Evolutionary conservation across 352 stramenopile genomes (phyloP), one percentile per base, ranked within the genome.

Genomic region (Thraustotheca clavata): DNA sequence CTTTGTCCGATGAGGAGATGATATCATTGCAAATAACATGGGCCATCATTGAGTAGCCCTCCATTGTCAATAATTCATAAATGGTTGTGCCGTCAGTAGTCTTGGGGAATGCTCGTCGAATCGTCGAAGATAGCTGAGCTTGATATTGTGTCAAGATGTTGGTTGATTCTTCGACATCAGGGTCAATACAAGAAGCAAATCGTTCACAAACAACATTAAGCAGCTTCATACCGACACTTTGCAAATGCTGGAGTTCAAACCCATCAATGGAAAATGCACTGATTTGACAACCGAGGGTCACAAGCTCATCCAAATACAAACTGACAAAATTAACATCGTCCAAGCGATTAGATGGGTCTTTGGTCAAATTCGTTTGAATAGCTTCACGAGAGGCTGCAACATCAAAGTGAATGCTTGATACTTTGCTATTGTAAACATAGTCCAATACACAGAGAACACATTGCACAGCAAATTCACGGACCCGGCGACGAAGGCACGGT

Each of bases 231-330:
- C 86, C 86, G 35, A 75, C 69, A 40, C 75, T 86, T 50, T 94
- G 86, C 47, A 93, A 88, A 59, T 88, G 85, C 32, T 87, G 74
- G 0, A 93, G 68, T 61, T 94, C 86, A 26, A 82, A 75, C 6
- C 77, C 75, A 62, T 91, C 80, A 8, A 73, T 73, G 4, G 82
- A 91, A 8, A 81, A 74, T 0, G 82, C 91, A 11, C 82, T 73
- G 9, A 86, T 79, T 33, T 94, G 82, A 43, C 86, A 94, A 4
- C 83, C 75, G 24, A 94, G 72, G 0, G 86, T 92, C 18, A 94
- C 76, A 59, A 94, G 88, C 74, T 94, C 86, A 46, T 94, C 86
- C 61, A 94, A 33, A 67, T 93, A 94, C 80, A 94, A 88, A 50
- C 80, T 87, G 16, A 94, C 49, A 62, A 88, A 94, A 59, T 94